These are phyloP conservation scores for Karstenula rhodostoma DNA, from an alignment of 2,329 filamentous ascomycete genomes.

Conservation along the genomic window DNA sequence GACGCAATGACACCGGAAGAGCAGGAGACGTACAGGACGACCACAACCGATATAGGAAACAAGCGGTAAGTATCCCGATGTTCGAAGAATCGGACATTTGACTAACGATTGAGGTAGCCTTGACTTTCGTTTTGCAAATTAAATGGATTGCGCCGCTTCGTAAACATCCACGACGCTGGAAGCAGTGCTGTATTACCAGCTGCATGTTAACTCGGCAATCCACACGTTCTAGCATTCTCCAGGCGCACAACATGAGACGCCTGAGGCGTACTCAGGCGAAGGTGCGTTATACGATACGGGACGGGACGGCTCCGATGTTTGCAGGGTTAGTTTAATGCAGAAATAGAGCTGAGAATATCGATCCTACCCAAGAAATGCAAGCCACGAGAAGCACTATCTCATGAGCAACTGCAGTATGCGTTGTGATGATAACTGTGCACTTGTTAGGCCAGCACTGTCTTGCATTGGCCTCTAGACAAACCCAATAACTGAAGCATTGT, in stretches of 20 bases:
- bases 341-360: background rate
- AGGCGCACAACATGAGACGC: background rate
- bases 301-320: background rate
- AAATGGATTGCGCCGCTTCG: background rate
- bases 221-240: background rate
- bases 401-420: background rate
- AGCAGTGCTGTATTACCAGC: background rate
- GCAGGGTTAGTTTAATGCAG: background rate
- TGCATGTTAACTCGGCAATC: background rate
- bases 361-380: background rate
- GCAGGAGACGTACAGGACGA: constrained; percentile 55
- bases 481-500: background rate
- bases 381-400: background rate
- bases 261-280: background rate
- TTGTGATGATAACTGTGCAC: background rate
- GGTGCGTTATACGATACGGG: background rate
- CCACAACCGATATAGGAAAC: constrained; percentile 44
- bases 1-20: constrained; percentile 52
- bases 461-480: no score
- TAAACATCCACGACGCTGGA: background rate
- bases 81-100: constrained; percentile 26
- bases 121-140: constrained; percentile 14
- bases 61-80: constrained; percentile 34
- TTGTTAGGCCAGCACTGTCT: background rate
- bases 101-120: background rate